Base-by-base conservation (phyloP, 2,329 filamentous ascomycete genomes). In the Pseudonectria foliicola region DNA sequence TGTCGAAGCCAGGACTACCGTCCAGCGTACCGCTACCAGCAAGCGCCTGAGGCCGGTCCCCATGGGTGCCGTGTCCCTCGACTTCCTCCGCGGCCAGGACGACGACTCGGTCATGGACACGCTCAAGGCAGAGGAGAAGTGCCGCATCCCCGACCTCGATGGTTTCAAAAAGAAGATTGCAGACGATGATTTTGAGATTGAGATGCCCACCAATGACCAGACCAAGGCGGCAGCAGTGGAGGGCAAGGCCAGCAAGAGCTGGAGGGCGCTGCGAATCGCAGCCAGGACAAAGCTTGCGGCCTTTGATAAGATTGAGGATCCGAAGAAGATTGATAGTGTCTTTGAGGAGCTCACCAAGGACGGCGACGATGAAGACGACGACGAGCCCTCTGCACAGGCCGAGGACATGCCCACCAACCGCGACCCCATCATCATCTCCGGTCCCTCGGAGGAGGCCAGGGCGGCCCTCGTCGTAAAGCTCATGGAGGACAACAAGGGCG, bases 231-330 rank as follows among this genome's bases (percentile, higher is more conserved):
- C 61, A 10, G 70, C 76, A 13, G 59, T 79, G 7, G 83, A 85
- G 44, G 73, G 80, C 36, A 94, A 93, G 58, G 78, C 82, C 13
- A 95, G 87, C 65, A 90, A 93, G 59, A 83, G 80, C 37, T 98
- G 92, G 92, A 77, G 89, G 48, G 85, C 87, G 5, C 66, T 98
- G 43, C 79, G 92, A 34, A 75, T 94, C 44, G 84, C 87, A 8
- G 80, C 83, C 37, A 78, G 77, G 45, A 78, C 71, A 37, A 83
- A 82, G 49, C 72, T 96, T 46, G 73, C 77, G 29, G 66, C 79
- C 13, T 92, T 96, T 57, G 89, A 96, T 59, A 86, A 83, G 59
- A 84, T 95, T 31, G 88, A 95, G 36, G 81, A 88, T 45, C 80
- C 84, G 27, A 84, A 83, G 54, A 85, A 86, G 41, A 70, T 82